phyloP scores from a whole-genome alignment of 331 rosid genomes.

The Acacia concinna region DNA sequence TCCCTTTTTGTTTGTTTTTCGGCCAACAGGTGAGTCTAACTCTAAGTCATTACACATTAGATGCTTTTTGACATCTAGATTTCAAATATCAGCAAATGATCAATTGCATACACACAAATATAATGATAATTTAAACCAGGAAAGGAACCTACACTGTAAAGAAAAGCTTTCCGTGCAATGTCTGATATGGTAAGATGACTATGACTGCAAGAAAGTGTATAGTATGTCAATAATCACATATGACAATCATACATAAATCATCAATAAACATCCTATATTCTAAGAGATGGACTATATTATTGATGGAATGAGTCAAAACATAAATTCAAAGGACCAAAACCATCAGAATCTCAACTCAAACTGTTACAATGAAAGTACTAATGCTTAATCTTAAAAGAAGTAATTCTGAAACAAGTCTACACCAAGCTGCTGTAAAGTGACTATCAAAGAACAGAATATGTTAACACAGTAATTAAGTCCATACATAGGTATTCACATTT shows the following conservation, averaged over 20 bases:
- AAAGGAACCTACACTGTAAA: slow-evolving; percentile 76
- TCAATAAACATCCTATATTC: slow-evolving; percentile 7
- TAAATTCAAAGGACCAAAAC: slow-evolving; percentile 3
- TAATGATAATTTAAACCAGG: slow-evolving; percentile 11
- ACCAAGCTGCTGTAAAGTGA: not conserved
- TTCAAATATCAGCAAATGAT: not conserved
- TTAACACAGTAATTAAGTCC: not conserved
- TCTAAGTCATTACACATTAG: slow-evolving; percentile 8
- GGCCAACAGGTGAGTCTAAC: not conserved
- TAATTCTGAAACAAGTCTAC: not conserved
- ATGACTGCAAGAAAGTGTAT: slow-evolving; percentile 54
- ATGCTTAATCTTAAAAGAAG: slow-evolving; percentile 17
- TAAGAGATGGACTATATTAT: slow-evolving; percentile 1
- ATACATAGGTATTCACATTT: not conserved
- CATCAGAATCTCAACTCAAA: slow-evolving; percentile 10
- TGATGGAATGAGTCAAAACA: not conserved
- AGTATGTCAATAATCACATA: slow-evolving; percentile 34
- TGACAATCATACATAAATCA: not conserved
- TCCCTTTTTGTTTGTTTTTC: not conserved
- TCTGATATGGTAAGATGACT: slow-evolving; percentile 84
- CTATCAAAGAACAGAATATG: not conserved
- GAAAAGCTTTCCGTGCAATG: slow-evolving; percentile 98
- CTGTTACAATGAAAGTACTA: not conserved
- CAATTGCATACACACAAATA: not conserved
- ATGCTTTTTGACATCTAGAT: slow-evolving; percentile 5